Evolutionary conservation across 2,329 filamentous ascomycete genomes (phyloP).

Genomic region (Alternaria burnsii): DNA sequence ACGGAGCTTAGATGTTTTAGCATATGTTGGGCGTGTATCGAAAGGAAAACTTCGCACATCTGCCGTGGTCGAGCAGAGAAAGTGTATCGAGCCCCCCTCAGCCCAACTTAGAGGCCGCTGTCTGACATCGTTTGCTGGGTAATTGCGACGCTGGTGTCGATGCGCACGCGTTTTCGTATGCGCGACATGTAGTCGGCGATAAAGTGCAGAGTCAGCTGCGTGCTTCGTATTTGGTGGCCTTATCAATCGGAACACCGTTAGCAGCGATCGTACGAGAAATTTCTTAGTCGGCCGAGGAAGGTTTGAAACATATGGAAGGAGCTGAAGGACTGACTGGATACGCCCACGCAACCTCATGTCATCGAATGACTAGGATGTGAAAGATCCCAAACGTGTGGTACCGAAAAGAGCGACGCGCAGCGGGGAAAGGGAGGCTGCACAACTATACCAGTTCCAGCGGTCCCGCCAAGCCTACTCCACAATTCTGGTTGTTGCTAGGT

Average conservation of each 20-base stretch:
- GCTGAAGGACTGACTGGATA: background rate
- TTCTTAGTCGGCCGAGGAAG: background rate
- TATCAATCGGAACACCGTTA: background rate
- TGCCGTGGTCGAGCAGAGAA: slow-evolving; percentile 2
- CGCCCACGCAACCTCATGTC: background rate
- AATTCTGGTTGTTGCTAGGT: background rate
- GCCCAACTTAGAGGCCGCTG: slow-evolving; percentile 3
- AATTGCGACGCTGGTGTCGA: slow-evolving; percentile 1
- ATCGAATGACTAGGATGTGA: background rate
- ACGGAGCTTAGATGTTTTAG: background rate
- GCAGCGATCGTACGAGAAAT: background rate
- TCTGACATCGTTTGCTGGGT: slow-evolving; percentile 3
- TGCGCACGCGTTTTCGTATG: slow-evolving; percentile 1
- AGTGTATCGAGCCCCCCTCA: background rate
- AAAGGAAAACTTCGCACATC: background rate
- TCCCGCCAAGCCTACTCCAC: background rate
- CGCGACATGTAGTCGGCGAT: slow-evolving; percentile 1
- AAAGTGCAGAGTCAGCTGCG: background rate
- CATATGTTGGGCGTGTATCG: slow-evolving; percentile 9
- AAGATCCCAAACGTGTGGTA: slow-evolving; percentile 8
- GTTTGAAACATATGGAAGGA: background rate
- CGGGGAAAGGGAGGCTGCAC: slow-evolving; percentile 10
- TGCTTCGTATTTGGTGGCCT: slow-evolving; percentile 5
- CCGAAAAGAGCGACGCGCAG: slow-evolving; percentile 8
- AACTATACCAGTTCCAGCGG: slow-evolving; percentile 5